Percentiles rank a stretch among this genome's conserved stretches.
These are phyloP conservation scores for Candida nanaspora DNA, from an alignment of 805 yeast species.

Conservation along the genomic window DNA sequence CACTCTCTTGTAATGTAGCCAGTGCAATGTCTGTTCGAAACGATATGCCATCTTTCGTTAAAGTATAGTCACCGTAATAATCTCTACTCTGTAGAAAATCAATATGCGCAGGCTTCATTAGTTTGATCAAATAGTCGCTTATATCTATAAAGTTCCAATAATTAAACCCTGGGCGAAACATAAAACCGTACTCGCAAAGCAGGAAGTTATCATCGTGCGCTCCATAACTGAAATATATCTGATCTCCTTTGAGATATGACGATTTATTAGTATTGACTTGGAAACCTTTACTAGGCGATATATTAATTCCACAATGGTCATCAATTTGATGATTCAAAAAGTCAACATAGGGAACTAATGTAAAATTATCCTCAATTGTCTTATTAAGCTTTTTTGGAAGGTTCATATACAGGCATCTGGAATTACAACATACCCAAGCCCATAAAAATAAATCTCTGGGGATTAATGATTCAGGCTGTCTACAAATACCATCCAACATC, in stretches of 20 bases:
- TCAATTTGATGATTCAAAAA: conserved; percentile 65
- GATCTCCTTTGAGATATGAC: conserved; percentile 35
- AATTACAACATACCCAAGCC: conserved; percentile 84
- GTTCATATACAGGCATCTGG: conserved; percentile 81
- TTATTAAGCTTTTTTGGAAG: conserved; percentile 38
- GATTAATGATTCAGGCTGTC: conserved; percentile 2
- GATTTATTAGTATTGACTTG: conserved; percentile 34
- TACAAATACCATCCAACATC: conserved; percentile 11
- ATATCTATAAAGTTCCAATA: conserved; percentile 69
- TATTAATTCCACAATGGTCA: conserved; percentile 45
- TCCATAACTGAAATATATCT: conserved; percentile 74
- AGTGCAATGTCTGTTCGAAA: conserved; percentile 73
- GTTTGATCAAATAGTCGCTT: conserved; percentile 30
- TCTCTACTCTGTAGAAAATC: conserved; percentile 42
- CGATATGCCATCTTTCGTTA: conserved; percentile 46
- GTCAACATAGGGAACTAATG: conserved; percentile 89
- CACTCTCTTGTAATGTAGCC: conserved; percentile 41
- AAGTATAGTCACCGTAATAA: conserved; percentile 72
- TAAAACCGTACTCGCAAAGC: conserved; percentile 83
- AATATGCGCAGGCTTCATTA: conserved; percentile 30
- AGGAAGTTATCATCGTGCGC: conserved; percentile 82
- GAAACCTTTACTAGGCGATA: conserved; percentile 40
- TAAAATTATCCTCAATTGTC: conserved; percentile 56
- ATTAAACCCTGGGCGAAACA: conserved; percentile 33
- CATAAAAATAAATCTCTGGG: conserved; percentile 37